Base-by-base conservation (phyloP, 2,329 filamentous ascomycete genomes). In the Xylaria polymorpha region DNA sequence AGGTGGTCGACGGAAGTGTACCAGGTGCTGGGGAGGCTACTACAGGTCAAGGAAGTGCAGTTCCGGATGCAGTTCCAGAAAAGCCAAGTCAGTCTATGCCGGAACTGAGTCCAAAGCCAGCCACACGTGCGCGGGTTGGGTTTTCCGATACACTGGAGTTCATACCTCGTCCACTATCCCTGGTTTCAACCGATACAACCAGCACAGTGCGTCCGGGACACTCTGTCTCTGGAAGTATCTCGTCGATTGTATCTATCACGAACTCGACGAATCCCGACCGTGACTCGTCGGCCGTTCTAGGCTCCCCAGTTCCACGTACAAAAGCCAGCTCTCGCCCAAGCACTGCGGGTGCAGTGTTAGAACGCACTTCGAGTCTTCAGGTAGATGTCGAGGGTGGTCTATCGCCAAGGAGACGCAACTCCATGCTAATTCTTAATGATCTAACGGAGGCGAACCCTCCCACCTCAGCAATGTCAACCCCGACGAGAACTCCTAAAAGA, bases 71-170 rank as follows among this genome's bases (percentile, higher is more conserved):
- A 37, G 10, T 56, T 22, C 25, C 58, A 46, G 74, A 76, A 46
- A 70, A 69, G 14, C 63, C 61, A 20, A 71, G 76, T 75, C 66
- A 77, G 61, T 66, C 78, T 79, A 69, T 59, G 46, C 65, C 70
- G 22, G 66, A 75, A 64, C 58, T 74, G 15, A 68, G 67, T 50
- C 66, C 73, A 50, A 79, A 80, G 62, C 69, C 80, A 1, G 67
- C 69, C 9, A 85, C 86, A 4, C 87, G 90, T 68, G 87, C 90
- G 50, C 86, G 92, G 14, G 94, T 97, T 55, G 92, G 92, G 0
- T 97, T 97, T 77, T 94, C 92, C 0, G 94, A 97, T 71, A 92
- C 89, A 12, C 85, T 97, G 35, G 93, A 97, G 79, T 94, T 92
- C 71, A 94, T 94, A 74, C 92, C 92, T 5, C 88, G 93, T 12